These are phyloP conservation scores for Rostrohypoxylon terebratum DNA, from an alignment of 495 filamentous ascomycete genomes.

Conservation along the genomic window DNA sequence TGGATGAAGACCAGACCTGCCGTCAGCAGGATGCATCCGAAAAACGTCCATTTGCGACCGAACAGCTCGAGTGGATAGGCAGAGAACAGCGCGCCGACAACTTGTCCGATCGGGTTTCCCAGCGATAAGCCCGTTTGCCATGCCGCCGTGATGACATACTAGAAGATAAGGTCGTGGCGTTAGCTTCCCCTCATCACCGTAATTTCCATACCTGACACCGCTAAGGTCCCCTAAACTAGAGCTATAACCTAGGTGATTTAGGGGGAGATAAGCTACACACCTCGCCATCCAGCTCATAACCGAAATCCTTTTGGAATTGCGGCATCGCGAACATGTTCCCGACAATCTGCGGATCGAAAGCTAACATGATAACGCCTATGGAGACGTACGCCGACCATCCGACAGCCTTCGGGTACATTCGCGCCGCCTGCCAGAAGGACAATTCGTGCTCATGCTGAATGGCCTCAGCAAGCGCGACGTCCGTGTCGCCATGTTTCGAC, in stretches of 20 bases:
- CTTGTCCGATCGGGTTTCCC: constrained; percentile 60
- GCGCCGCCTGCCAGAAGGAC: constrained; percentile 51
- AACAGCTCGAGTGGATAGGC: constrained; percentile 61
- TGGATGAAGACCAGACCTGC: constrained; percentile 66
- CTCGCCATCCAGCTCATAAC: constrained; percentile 50
- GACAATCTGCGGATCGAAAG: constrained; percentile 58
- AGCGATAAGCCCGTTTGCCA: constrained; percentile 63
- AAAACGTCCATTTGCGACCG: constrained; percentile 60
- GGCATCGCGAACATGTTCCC: constrained; percentile 61
- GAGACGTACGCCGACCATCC: constrained; percentile 59
- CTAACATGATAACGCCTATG: constrained; percentile 60
- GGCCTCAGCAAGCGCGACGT: constrained; percentile 49
- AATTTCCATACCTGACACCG: not conserved
- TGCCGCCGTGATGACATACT: constrained; percentile 56
- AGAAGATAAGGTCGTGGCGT: constrained; percentile 5
- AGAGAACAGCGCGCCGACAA: constrained; percentile 60
- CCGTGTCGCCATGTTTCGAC: constrained; percentile 36
- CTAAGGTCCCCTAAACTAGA: not conserved
- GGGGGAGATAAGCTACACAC: constrained; percentile 40
- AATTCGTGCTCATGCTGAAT: constrained; percentile 51
- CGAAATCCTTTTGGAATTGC: constrained; percentile 59
- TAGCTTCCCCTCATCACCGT: not conserved
- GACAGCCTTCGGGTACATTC: constrained; percentile 57
- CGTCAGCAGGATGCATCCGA: constrained; percentile 55
- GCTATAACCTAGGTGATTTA: not conserved